Evolutionary conservation across 495 filamentous ascomycete genomes (phyloP).

Genomic region (Penicillium angulare): DNA sequence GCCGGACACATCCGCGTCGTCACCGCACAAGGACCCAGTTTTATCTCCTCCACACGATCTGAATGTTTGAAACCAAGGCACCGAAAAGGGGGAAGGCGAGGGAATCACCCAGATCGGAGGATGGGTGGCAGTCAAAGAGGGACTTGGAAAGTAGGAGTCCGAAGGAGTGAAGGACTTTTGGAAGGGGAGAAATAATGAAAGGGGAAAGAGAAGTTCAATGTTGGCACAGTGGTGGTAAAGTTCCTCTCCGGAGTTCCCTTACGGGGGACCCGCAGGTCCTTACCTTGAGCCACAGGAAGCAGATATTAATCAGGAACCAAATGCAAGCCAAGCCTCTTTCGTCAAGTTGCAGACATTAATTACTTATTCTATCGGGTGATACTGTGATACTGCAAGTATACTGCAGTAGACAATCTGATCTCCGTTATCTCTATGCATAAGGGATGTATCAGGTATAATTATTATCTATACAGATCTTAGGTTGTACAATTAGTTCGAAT

Average conservation of each 20-base stretch:
- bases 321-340: not conserved
- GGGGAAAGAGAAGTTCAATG: too few species aligned
- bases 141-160: constrained; percentile 11
- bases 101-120: constrained; percentile 4
- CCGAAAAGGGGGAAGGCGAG: constrained; percentile 7
- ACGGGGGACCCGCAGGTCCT: constrained; percentile 9
- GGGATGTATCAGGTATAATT: too few species aligned
- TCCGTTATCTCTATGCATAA: too few species aligned
- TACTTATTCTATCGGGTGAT: too few species aligned
- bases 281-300: constrained; percentile 3
- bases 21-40: constrained; percentile 8
- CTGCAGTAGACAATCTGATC: too few species aligned
- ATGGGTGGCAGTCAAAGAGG: not conserved
- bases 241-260: constrained; percentile 19
- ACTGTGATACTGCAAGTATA: too few species aligned
- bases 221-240: constrained; percentile 17
- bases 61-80: constrained; percentile 22
- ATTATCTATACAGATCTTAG: not conserved
- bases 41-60: constrained; percentile 15
- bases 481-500: not conserved
- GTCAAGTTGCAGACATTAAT: too few species aligned
- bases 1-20: constrained; percentile 6
- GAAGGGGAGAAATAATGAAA: constrained; percentile 4
- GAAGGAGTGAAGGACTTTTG: constrained; percentile 27
- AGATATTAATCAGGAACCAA: not conserved